Percentiles rank a stretch among this genome's conserved stretches.
phyloP scores from a whole-genome alignment of 2,329 filamentous ascomycete species.

The Monilinia polystroma region DNA sequence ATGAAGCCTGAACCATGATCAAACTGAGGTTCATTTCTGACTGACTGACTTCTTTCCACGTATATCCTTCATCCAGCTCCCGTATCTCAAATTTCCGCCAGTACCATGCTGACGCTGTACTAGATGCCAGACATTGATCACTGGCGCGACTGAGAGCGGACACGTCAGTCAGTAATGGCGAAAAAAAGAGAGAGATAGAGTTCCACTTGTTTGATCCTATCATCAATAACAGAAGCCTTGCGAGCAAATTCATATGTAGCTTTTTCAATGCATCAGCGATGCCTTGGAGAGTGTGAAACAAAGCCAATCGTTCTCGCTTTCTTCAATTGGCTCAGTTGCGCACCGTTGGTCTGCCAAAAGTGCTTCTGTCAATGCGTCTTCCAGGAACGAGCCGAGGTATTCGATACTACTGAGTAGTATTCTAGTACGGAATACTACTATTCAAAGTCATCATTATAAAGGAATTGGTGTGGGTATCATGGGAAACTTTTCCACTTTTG shows the following conservation, averaged over 20 bases:
- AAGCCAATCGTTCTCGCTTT: not conserved
- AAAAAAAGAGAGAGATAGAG: not conserved
- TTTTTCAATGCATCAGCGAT: not conserved
- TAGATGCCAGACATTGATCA: constrained; percentile 4
- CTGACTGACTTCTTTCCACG: not conserved
- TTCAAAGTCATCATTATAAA: not conserved
- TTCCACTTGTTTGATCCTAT: constrained; percentile 13
- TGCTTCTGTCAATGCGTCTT: constrained; percentile 5
- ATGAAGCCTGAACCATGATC: not conserved
- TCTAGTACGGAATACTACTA: too few relatives aligned
- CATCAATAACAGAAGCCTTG: not conserved
- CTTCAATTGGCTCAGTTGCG: not conserved
- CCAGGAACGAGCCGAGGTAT: not conserved
- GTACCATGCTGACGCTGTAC: not conserved
- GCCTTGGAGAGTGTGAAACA: constrained; percentile 9
- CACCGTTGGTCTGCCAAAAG: constrained; percentile 6
- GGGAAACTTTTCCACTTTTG: not conserved
- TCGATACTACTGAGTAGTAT: not conserved
- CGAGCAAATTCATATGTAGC: not conserved
- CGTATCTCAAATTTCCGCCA: not conserved
- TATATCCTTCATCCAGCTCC: not conserved
- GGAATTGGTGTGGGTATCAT: not conserved
- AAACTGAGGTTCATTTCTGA: not conserved
- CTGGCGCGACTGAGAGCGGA: constrained; percentile 5
- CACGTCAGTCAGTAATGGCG: constrained; percentile 10